Evolutionary conservation across 176 grass and related monocot species (phyloP), one percentile per base, ranked within the genome.

Genomic region (Aegilops umbellulata): DNA sequence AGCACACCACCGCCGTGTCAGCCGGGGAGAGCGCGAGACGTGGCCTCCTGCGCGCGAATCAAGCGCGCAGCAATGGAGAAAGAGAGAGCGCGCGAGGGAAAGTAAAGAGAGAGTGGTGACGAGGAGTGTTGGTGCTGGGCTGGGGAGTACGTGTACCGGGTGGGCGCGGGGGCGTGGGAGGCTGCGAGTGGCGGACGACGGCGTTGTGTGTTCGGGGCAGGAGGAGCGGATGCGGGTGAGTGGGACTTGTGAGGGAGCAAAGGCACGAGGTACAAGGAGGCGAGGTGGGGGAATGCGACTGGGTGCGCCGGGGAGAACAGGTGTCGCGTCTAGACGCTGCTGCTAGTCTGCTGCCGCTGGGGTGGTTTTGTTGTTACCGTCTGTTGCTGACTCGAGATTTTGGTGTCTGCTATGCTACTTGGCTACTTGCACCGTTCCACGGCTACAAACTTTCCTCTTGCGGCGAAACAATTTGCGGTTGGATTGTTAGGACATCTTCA

Each of bases 1-100:
- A 85, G 51, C 78, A 22, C 8, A 15, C 79, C 10, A 31, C 49
- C 72, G 42, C 35, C 67, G 84, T 73, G 29, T 62, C 39, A 44
- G 57, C 32, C 46, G 22, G 64, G 46, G 15, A 67, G 72, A 69
- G 57, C 77, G 75, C 69, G 74, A 55, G 82, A 58, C 29, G 76
- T 85, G 60, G 82, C 35, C 14, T 80, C 14, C 30, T 27, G 42
- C 51, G 44, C 51, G 55, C 73, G 61, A 84, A 80, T 36, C 73
- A 71, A 36, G 58, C 47, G 81, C 24, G 62, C 65, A 41, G 60
- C 53, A 53, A 65, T 47, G 39, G 66, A 60, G 17, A 69, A 36
- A 15, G 69, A 44, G 53, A 22, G 55, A 1, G 55, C 17, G 51
- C 17, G 51, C 19, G 55, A 58, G 20, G 55, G 55, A 58, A 58